phyloP scores from a whole-genome alignment of 257 asterid species.

The Primulina huaijiensis region DNA sequence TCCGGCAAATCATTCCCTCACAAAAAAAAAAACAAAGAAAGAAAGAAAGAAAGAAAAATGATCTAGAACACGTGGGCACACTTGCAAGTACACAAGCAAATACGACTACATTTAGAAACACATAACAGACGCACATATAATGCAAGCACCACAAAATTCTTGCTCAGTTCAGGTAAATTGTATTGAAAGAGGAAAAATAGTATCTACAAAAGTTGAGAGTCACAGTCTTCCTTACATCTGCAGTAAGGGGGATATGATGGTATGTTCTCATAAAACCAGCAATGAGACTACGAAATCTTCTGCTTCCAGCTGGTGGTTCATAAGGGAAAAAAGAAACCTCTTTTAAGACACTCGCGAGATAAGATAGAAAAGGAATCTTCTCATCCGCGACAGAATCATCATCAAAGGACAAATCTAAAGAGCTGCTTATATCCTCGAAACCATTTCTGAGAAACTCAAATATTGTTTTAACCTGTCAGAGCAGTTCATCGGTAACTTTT shows the following conservation, averaged over 20 bases:
- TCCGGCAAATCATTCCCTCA: not conserved
- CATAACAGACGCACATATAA: too few relatives aligned
- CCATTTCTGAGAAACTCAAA: conserved; percentile 90
- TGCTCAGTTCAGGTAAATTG: not conserved
- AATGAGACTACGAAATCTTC: conserved; percentile 75
- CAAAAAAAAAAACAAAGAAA: not conserved
- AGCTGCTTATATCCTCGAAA: conserved; percentile 82
- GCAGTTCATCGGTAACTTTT: conserved; percentile 31
- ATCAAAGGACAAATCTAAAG: conserved; percentile 88
- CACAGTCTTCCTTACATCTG: conserved; percentile 61
- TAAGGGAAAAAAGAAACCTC: conserved; percentile 74
- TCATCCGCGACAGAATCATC: conserved; percentile 99
- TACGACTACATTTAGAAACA: too few relatives aligned
- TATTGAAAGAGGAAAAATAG: conserved; percentile 1
- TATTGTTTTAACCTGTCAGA: conserved; percentile 77
- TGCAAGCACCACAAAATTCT: conserved; percentile 7
- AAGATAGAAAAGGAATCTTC: conserved; percentile 95
- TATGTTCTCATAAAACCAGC: conserved; percentile 89
- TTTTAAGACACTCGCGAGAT: conserved; percentile 83
- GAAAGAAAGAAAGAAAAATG: not conserved
- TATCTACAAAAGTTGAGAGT: conserved; percentile 10
- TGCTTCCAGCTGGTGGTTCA: conserved; percentile 97
- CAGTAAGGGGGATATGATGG: conserved; percentile 86
- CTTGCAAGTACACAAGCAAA: too few relatives aligned
- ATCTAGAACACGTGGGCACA: too few relatives aligned